Percentiles rank a stretch among this genome's conserved stretches.
These are phyloP conservation scores for Fulvia fulva DNA, from an alignment of 2,329 filamentous ascomycete genomes.

Conservation along the genomic window DNA sequence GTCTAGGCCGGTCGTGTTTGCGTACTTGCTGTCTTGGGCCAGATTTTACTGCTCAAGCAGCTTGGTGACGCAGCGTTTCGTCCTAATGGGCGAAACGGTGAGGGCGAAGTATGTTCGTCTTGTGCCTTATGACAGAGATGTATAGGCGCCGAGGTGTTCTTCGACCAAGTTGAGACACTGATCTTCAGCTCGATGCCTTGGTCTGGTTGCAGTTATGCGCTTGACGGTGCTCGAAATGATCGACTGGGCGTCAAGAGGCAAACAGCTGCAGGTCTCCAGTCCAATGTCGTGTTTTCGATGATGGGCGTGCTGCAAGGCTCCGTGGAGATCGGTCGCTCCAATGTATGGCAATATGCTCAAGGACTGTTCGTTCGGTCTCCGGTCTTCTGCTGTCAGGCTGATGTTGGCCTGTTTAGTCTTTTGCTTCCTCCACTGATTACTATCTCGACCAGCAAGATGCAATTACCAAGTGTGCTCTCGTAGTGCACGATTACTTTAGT, in stretches of 20 bases:
- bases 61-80: neutral
- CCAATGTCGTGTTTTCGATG: neutral
- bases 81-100: neutral
- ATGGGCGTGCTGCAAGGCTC: neutral
- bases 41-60: neutral
- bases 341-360: neutral
- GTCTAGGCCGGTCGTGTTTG: neutral
- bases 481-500: neutral
- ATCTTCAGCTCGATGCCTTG: neutral
- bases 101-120: neutral
- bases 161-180: neutral
- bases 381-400: neutral
- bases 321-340: too few relatives aligned
- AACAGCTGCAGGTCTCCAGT: neutral
- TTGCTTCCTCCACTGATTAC: neutral
- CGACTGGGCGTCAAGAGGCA: neutral
- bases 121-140: neutral
- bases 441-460: conserved; percentile 13
- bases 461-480: conserved; percentile 2
- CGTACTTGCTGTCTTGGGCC: neutral
- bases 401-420: neutral
- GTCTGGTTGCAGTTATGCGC: neutral
- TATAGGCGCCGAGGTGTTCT: neutral
- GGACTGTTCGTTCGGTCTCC: neutral
- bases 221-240: neutral